phyloP scores from a whole-genome alignment of 208 protist genomes.

The Novymonas esmeraldas region DNA sequence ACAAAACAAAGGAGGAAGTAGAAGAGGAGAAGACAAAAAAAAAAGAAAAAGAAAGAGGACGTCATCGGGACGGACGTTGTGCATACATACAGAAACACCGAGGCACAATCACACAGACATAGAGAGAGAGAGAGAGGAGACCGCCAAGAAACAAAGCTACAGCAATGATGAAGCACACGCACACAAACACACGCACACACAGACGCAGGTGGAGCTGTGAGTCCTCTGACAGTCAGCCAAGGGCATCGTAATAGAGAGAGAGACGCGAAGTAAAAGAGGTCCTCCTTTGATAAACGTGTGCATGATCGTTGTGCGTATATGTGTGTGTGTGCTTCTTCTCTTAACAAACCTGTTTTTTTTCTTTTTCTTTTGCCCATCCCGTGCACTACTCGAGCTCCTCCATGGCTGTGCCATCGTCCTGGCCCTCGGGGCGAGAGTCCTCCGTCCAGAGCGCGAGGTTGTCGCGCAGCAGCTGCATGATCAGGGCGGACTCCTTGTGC shows the following conservation, averaged over 20 bases:
- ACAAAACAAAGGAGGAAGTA: not conserved
- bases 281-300: no score
- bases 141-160: not conserved
- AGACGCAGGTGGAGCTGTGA: no score
- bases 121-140: slow-evolving; percentile 16
- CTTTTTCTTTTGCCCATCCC: no score
- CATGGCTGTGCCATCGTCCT: slow-evolving; percentile 86
- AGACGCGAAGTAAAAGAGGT: no score
- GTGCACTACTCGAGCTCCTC: slow-evolving; percentile 92
- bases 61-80: not conserved
- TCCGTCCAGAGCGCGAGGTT: slow-evolving; percentile 99
- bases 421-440: slow-evolving; percentile 81
- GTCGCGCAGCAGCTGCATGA: slow-evolving; percentile 99
- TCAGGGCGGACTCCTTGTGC: slow-evolving; percentile 99
- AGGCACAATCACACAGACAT: slow-evolving; percentile 3
- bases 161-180: no score
- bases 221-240: no score
- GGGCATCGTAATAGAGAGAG: no score
- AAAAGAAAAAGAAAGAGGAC: slow-evolving; percentile 10
- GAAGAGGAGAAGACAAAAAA: not conserved
- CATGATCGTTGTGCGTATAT: not conserved
- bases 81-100: slow-evolving; percentile 1
- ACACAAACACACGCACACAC: no score
- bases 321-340: not conserved
- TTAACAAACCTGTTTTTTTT: slow-evolving; percentile 3